phyloP scores from a whole-genome alignment of 1,139 yeast species.

The Yamadazyma dushanensis region DNA sequence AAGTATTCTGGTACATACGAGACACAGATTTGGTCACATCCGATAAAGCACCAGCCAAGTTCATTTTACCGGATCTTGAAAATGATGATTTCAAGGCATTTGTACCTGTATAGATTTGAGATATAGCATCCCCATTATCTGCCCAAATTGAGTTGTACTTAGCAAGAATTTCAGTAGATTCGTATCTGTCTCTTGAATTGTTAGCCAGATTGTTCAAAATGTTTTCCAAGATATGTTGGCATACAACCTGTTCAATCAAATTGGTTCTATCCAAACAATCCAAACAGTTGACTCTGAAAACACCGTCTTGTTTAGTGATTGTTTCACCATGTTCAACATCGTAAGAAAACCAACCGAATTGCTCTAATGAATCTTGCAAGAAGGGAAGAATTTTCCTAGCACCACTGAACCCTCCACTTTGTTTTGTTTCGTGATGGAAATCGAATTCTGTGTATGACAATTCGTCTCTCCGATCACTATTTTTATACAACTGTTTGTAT shows the following conservation, averaged over 20 bases:
- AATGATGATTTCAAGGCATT: slow-evolving; percentile 93
- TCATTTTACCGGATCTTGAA: slow-evolving; percentile 94
- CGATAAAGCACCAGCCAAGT: slow-evolving; percentile 90
- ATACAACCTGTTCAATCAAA: slow-evolving; percentile 84
- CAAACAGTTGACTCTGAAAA: slow-evolving; percentile 88
- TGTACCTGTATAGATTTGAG: slow-evolving; percentile 96
- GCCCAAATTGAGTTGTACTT: slow-evolving; percentile 92
- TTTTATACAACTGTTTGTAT: slow-evolving; percentile 57
- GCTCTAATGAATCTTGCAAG: slow-evolving; percentile 63
- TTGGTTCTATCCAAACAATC: slow-evolving; percentile 96
- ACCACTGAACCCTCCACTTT: slow-evolving; percentile 79
- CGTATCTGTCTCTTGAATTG: slow-evolving; percentile 21
- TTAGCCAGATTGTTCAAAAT: slow-evolving; percentile 54
- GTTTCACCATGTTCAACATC: slow-evolving; percentile 50
- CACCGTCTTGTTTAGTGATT: slow-evolving; percentile 79
- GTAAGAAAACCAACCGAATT: slow-evolving; percentile 78
- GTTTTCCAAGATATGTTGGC: slow-evolving; percentile 56
- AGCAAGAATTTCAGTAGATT: slow-evolving; percentile 49
- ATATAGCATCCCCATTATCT: slow-evolving; percentile 95
- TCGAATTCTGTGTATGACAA: slow-evolving; percentile 79
- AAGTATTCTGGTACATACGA: slow-evolving; percentile 92
- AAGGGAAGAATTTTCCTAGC: slow-evolving; percentile 71
- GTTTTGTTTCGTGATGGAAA: slow-evolving; percentile 87
- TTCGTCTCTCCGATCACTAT: slow-evolving; percentile 45
- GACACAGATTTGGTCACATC: slow-evolving; percentile 96